phyloP scores from a whole-genome alignment of 371 early-diverging fungal genomes.

The Mucor lusitanicus region DNA sequence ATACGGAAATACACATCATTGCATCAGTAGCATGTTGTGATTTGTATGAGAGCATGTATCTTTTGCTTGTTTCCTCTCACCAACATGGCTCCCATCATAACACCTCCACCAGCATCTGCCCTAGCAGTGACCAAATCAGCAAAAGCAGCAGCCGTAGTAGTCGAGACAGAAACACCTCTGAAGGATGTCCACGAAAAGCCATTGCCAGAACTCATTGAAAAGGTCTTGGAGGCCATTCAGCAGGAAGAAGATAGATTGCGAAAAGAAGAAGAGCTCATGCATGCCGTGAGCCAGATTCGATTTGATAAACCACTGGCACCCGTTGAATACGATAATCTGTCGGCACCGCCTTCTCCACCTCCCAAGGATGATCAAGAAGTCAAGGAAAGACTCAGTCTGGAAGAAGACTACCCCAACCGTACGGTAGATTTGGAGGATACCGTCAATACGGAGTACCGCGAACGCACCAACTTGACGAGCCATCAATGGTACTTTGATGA shows the following conservation, averaged over 20 bases:
- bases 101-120: background rate
- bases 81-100: background rate
- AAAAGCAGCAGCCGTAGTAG: background rate
- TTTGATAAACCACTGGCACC: background rate
- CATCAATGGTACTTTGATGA: constrained; percentile 46
- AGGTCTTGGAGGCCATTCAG: background rate
- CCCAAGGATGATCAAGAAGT: background rate
- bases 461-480: background rate
- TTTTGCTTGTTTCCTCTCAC: background rate
- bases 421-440: constrained; percentile 3
- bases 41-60: background rate
- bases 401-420: constrained; percentile 13
- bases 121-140: too few species aligned
- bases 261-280: background rate
- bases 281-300: background rate
- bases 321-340: background rate
- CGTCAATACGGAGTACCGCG: constrained; percentile 13
- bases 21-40: background rate
- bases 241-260: background rate
- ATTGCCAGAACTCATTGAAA: background rate
- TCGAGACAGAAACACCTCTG: background rate
- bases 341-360: background rate
- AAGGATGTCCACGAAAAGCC: background rate
- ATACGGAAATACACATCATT: background rate
- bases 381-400: background rate